phyloP scores from a whole-genome alignment of 371 early-diverging fungal genomes.

The Actinomucor elegans region DNA sequence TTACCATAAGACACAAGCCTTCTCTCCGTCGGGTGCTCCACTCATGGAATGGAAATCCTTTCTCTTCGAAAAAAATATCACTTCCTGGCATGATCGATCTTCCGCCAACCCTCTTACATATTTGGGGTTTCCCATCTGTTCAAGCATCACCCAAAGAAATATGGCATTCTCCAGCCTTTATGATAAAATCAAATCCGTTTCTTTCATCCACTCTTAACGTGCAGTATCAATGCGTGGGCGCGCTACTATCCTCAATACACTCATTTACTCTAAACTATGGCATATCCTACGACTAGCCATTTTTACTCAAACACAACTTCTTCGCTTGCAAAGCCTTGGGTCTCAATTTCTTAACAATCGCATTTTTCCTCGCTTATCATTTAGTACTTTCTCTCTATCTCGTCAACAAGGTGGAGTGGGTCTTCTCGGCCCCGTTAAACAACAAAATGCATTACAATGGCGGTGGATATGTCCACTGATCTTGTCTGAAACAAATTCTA shows the following conservation, averaged over 20 bases:
- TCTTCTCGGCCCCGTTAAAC: neutral
- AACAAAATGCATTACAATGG: neutral
- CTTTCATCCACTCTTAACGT: conserved; percentile 22
- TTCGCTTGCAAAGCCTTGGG: conserved; percentile 25
- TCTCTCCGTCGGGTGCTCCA: conserved; percentile 1
- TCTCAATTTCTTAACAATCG: neutral
- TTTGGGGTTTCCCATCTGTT: conserved; percentile 4
- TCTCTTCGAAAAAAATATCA: neutral
- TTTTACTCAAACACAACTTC: no score
- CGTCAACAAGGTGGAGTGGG: conserved; percentile 3
- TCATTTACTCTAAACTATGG: no score
- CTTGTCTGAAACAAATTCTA: no score
- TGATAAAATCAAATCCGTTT: neutral
- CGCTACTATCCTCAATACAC: no score
- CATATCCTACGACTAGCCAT: no score
- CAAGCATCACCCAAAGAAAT: neutral
- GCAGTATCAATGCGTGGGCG: no score
- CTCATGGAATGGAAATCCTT: neutral
- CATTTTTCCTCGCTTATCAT: conserved; percentile 6
- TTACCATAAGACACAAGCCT: conserved; percentile 1
- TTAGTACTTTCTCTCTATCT: neutral
- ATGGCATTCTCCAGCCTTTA: neutral
- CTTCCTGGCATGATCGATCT: conserved; percentile 3
- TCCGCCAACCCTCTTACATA: conserved; percentile 1
- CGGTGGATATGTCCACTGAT: neutral